phyloP scores from a whole-genome alignment of 805 yeast species.

The Starmerella riodocensis region DNA sequence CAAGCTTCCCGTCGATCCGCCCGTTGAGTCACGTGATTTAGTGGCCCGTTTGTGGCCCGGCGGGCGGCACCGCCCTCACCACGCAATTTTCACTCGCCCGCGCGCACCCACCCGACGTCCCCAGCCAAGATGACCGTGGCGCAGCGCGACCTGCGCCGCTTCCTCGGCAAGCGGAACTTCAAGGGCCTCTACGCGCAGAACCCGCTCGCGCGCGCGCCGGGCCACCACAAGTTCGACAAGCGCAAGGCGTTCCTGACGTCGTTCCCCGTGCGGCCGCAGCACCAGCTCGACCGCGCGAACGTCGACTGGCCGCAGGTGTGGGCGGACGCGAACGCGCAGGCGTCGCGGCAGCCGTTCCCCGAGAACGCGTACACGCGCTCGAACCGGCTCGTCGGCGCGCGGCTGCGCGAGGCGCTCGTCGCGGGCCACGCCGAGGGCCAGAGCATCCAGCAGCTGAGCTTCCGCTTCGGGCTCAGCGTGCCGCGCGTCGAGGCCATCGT shows the following conservation, averaged over 20 bases:
- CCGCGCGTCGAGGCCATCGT: slow-evolving; percentile 84
- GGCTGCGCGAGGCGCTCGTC: slow-evolving; percentile 48
- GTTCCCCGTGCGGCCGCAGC: slow-evolving; percentile 25
- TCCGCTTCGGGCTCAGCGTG: slow-evolving; percentile 63
- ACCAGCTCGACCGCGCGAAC: slow-evolving; percentile 15
- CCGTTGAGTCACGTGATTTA: too few species aligned
- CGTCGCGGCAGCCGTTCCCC: slow-evolving; percentile 59
- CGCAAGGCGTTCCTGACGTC: slow-evolving; percentile 29
- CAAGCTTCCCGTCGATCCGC: too few species aligned
- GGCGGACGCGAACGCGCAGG: slow-evolving; percentile 11
- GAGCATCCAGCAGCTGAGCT: slow-evolving; percentile 61
- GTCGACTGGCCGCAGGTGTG: slow-evolving; percentile 26
- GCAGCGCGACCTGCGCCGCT: slow-evolving; percentile 39
- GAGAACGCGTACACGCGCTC: slow-evolving; percentile 57
- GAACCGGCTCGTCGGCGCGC: slow-evolving; percentile 44
- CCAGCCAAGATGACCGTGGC: slow-evolving; percentile 19
- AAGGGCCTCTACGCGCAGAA: slow-evolving; percentile 70
- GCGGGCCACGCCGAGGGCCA: slow-evolving; percentile 42
- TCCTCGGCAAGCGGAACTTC: slow-evolving; percentile 71
- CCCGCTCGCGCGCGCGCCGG: slow-evolving; percentile 40
- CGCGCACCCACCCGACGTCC: too few species aligned
- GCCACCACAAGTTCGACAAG: slow-evolving; percentile 54
- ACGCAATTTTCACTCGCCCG: too few species aligned
- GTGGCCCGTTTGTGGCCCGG: too few species aligned
- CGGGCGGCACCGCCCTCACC: too few species aligned